Evolutionary conservation across 2,329 filamentous ascomycete genomes (phyloP), one percentile per base, ranked within the genome.

Genomic region (Ramularia collo-cygni): DNA sequence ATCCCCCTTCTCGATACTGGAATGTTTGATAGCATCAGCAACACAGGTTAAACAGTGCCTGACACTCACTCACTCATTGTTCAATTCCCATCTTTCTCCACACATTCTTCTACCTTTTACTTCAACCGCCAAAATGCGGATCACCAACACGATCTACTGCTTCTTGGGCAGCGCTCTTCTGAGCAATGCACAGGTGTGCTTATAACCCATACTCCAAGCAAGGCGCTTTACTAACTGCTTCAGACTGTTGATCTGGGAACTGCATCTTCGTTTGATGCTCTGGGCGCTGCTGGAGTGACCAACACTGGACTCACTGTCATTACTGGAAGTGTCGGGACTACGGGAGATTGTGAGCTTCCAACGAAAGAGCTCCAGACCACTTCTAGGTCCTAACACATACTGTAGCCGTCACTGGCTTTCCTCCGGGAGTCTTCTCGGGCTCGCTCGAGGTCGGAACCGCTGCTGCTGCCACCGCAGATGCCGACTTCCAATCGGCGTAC

Each of bases 371-470:
- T 16, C 4, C 10, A 16, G 1, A n/a, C 28, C 28, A n/a, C 17
- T 16, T 31, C 28, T 4, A 13, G 17, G 28, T 16, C 4, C 28
- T 31, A 5, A 31, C 16, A n/a, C n/a, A 12, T n/a, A n/a, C 30
- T 8, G 15, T 16, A 33, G 30, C 30, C 18, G 16, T 43, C 17
- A 43, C 40, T 14, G 40, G 40, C 12, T 43, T 43, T 21, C 40
- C 35, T 31, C 41, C 41, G 4, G 41, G 41, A n/a, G 27, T 44
- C 14, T 16, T 7, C 15, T 19, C 17, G 16, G 24, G 15, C 19
- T 31, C 30, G 10, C 3, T 35, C 14, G 27, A 44, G 19, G 27
- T 33, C 4, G 37, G 30, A 24, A 34, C 39, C 15, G 37, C 32
- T 8, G 41, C 32, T n/a, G 41, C 41, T 16, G 16, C 32, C 16